These are phyloP conservation scores for Plasmodium gonderi DNA, from an alignment of 169 alveolate species.

Conservation along the genomic window DNA sequence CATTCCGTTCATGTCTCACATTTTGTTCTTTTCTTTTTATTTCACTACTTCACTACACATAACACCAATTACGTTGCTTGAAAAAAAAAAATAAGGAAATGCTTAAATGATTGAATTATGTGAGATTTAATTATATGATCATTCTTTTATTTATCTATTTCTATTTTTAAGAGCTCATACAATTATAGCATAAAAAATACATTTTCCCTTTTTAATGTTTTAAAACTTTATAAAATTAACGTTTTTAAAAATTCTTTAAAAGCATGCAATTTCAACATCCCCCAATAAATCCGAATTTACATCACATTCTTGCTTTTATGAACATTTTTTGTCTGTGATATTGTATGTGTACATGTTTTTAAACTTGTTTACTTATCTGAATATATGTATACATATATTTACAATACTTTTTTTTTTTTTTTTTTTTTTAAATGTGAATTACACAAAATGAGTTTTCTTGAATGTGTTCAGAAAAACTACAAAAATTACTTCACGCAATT, in stretches of 20 bases:
- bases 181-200: neutral
- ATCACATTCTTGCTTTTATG: neutral
- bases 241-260: neutral
- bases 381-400: neutral
- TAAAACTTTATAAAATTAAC: neutral
- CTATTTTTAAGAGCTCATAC: neutral
- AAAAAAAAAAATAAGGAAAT: neutral
- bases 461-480: conserved; percentile 1
- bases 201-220: neutral
- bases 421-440: conserved; percentile 5
- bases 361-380: neutral
- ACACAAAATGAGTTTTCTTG: conserved; percentile 10
- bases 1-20: neutral
- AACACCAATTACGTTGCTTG: neutral
- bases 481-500: neutral
- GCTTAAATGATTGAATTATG: neutral
- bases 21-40: neutral
- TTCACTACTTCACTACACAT: neutral
- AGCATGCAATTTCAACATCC: neutral
- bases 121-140: neutral
- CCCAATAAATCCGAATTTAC: conserved; percentile 13
- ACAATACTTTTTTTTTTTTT: neutral
- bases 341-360: neutral
- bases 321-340: neutral
- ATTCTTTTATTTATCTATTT: neutral